Base-by-base conservation (phyloP, 2,329 filamentous ascomycete species). In the Periconia sp. region DNA sequence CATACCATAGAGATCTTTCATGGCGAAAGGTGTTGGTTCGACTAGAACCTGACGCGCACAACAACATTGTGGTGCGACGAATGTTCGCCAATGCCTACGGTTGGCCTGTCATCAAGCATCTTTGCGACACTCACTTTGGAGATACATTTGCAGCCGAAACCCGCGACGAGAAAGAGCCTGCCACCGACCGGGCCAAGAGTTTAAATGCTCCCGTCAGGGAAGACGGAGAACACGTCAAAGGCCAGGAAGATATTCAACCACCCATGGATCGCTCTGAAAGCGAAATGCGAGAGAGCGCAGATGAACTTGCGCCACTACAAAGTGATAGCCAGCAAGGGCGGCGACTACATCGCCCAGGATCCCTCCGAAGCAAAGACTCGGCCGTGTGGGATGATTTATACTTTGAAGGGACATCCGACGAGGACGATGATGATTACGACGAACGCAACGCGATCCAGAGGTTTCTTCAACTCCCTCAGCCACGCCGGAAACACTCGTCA, bases 11-110 rank as follows among this genome's bases (percentile, higher is more conserved):
- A 13, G 91, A 91, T 58, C 77, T 99, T 18, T 90, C 91, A 1
- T 99, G 94, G 94, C 89, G 94, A 44, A 99, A 99, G 71, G 94
- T 99, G 1, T 84, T 99, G 3, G 94, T 99, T 14, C 89, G 94
- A 50, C 81, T 99, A 2, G 93, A 99, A 70, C 94, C 94, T 0
- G 94, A 99, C 74, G 94, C 94, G 0, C 94, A 99, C 77, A 99
- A 99, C 75, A 99, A 99, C 73, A 96, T 99, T 61, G 89, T 97
- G 55, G 94, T 99, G 20, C 88, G 94, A 15, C 88, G 94, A 52
- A 96, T 92, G 87, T 99, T 99, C 72, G 88, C 92, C 52, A 99
- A 99, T 68, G 94, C 94, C 0, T 96, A 96, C 65, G 94, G 94
- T 2, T 99, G 94, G 94, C 94, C 94, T 0, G 94, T 99, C 1